Conservation (phyloP, 106 monocot species). For the Dendrobium huoshanense region DNA sequence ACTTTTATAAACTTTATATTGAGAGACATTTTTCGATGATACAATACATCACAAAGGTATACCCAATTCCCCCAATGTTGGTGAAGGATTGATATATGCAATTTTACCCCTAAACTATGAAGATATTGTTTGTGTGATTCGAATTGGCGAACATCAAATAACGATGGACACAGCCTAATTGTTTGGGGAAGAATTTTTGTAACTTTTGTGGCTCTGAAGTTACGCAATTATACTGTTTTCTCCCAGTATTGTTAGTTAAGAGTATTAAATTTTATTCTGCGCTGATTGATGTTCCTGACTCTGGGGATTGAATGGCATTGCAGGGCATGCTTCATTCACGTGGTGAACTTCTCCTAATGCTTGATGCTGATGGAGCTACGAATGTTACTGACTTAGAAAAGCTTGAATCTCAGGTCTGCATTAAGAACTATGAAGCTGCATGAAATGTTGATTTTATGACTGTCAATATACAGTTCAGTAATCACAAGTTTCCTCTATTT, state of each 20-base stretch:
- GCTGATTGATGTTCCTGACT: constrained; percentile 25
- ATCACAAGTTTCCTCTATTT: not conserved
- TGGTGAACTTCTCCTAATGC: constrained; percentile 91
- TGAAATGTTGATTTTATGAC: not conserved
- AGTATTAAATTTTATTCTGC: not conserved
- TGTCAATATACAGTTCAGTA: not conserved
- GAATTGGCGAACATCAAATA: not conserved
- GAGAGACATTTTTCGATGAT: not conserved
- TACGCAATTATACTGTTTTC: not conserved
- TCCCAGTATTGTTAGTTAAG: not conserved
- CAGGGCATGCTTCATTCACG: constrained; percentile 99
- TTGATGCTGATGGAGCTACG: constrained; percentile 99
- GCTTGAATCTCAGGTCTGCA: constrained; percentile 80
- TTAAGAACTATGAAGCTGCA: not conserved
- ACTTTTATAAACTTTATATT: not conserved
- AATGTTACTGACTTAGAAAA: constrained; percentile 91
- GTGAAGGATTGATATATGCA: constrained; percentile 23
- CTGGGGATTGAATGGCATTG: constrained; percentile 35
- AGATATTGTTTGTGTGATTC: not conserved
- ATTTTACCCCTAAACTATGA: not conserved
- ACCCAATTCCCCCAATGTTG: not conserved
- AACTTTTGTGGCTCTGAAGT: not conserved
- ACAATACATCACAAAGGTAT: not conserved
- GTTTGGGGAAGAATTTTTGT: not conserved
- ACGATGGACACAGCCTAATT: not conserved